Evolutionary conservation across 2,329 filamentous ascomycete species (phyloP), one percentile per base, ranked within the genome.

Genomic region (Blastomyces silverae): DNA sequence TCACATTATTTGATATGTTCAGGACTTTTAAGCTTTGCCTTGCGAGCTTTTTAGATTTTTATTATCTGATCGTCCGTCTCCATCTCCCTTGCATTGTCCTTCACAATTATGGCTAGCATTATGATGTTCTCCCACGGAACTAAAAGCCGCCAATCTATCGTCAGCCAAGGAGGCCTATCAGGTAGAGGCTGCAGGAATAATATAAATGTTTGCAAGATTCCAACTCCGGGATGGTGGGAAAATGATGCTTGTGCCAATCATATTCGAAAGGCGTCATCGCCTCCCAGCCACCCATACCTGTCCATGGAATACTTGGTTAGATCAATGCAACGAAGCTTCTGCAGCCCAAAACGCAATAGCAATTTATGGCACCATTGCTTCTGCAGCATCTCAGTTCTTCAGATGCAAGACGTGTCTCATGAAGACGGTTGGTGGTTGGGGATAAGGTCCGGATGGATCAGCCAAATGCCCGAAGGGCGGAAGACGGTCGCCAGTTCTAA

Each of bases 221-320:
- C 34, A n/a, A 39, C 25, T 31, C 55, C 55, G 55, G 34, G 17
- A 22, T 34, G 8, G 20, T 57, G 55, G 53, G 55, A 39, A 39
- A 15, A 57, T 13, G 55, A 8, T 57, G 20, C 52, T 34, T 22
- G 58, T 22, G 13, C 58, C 42, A 60, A 48, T 60, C 58, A 34
- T 48, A 60, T 28, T 39, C 11, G 11, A 39, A 46, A 48, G 25
- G 8, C 42, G 42, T 31, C 28, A 37, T 60, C 15, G 58, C 42
- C 39, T 46, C 39, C 34, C 22, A 44, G 58, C 39, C 58, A 60
- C 39, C 31, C 39, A 44, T 5, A 4, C 22, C n/a, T 44, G 28
- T 34, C 22, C 10, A 25, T 31, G 25, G 56, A 39, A 42, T n/a
- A 5, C 20, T 42, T 7, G 15, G 42, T 25, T 15, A 25, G 34